Base-by-base conservation (phyloP, 1,139 yeast species). In the Yamadazyma buinensis region DNA sequence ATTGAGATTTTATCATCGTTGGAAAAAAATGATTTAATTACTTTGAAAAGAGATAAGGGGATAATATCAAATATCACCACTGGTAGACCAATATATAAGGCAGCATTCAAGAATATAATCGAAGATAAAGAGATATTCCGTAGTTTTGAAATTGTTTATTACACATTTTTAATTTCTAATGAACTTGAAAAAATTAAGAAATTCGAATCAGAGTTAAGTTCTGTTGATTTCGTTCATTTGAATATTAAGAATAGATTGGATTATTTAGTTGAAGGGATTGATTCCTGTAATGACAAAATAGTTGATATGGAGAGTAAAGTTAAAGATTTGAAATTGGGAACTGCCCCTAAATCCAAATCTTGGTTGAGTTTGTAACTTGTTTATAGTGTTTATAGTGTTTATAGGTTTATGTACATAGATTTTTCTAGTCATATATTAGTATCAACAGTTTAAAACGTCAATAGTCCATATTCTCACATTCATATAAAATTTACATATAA, bases 1-100 rank as follows among this genome's bases (percentile, higher is more conserved):
- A 41, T 52, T 9, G 59, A 67, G 1, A 76, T 84, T 0, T 64
- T 90, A 29, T 59, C 79, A 4, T 80, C 84, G 3, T 68, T 92
- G 47, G 97, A 90, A 51, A 84, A 81, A 48, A 75, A 78, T 30
- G 97, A 90, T 34, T 63, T 92, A 54, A 73, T 92, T 27, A 60
- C 82, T 1, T 71, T 87, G 34, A 65, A 72, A 24, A 72, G 86
- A 42, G 84, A 82, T 30, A 81, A 84, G 46, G 97, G 97, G 13
- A 72, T 90, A 12, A 62, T 88, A 25, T 64, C 69, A 32, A 72
- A 74, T 7, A 74, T 92, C 22, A 59, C 64, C 23, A 86, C 95
- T 1, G 95, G 96, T 0, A 80, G 90, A 49, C 98, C 98, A 1
- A 64, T 92, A 17, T 90, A 69, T 55, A 74, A 75, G 41, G 87